These are phyloP conservation scores for Ilyonectria sp. DNA, from an alignment of 2,329 filamentous ascomycete species.

Conservation along the genomic window DNA sequence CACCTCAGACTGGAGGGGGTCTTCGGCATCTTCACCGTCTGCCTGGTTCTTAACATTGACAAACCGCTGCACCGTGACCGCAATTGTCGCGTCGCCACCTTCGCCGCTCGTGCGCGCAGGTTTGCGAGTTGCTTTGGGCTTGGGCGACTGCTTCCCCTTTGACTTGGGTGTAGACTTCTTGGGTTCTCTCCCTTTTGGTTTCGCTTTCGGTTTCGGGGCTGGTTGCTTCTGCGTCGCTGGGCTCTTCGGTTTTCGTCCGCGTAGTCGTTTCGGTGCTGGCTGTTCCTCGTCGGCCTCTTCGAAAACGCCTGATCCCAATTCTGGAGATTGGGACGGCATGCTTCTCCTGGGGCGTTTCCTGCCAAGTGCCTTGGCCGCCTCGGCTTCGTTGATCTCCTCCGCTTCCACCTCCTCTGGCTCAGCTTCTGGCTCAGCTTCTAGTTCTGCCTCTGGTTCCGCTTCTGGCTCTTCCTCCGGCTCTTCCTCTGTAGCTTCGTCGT, in stretches of 20 bases:
- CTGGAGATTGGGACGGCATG: slow-evolving; percentile 57
- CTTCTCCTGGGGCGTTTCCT: slow-evolving; percentile 61
- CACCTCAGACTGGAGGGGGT: slow-evolving; percentile 66
- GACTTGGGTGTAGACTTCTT: slow-evolving; percentile 41
- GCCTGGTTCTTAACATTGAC: slow-evolving; percentile 61
- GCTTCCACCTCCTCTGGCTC: slow-evolving; percentile 45
- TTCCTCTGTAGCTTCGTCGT: slow-evolving; percentile 40
- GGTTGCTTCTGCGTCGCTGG: slow-evolving; percentile 61
- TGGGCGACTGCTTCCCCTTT: slow-evolving; percentile 36
- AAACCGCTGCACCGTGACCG: slow-evolving; percentile 74
- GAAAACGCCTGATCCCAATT: slow-evolving; percentile 55
- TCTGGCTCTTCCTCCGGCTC: slow-evolving; percentile 30
- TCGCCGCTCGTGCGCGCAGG: slow-evolving; percentile 26
- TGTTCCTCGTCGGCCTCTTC: slow-evolving; percentile 52
- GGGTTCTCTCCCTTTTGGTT: slow-evolving; percentile 29
- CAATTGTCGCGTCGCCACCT: slow-evolving; percentile 55
- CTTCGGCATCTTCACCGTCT: slow-evolving; percentile 56
- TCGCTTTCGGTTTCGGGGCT: slow-evolving; percentile 40
- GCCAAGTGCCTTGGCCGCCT: slow-evolving; percentile 60
- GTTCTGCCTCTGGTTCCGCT: slow-evolving; percentile 53
- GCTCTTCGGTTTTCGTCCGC: slow-evolving; percentile 55
- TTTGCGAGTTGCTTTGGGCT: slow-evolving; percentile 43
- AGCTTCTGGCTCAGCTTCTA: neutral
- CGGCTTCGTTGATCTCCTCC: slow-evolving; percentile 60
- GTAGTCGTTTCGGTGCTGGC: slow-evolving; percentile 56